These are phyloP conservation scores for Kwoniella heveanensis DNA, from an alignment of 768 basidiomycete genomes.

Conservation along the genomic window DNA sequence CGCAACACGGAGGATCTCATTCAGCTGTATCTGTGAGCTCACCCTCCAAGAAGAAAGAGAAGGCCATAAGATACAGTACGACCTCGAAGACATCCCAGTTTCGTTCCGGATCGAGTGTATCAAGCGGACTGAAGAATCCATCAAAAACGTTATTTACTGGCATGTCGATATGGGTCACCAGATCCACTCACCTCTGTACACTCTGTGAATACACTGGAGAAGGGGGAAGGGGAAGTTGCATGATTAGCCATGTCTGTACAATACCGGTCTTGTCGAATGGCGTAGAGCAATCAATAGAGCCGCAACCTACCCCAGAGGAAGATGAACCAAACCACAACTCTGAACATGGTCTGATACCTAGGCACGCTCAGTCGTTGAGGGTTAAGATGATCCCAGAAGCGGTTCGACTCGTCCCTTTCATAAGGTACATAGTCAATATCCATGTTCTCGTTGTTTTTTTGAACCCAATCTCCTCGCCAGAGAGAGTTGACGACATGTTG, in stretches of 20 bases:
- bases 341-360: slow-evolving; percentile 83
- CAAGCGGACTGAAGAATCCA: slow-evolving; percentile 75
- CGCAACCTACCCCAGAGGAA: slow-evolving; percentile 42
- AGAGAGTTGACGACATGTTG: slow-evolving; percentile 80
- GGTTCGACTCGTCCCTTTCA: slow-evolving; percentile 61
- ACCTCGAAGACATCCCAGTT: slow-evolving; percentile 79
- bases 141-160: too few species aligned
- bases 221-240: not conserved
- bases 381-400: slow-evolving; percentile 73
- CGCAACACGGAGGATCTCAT: not conserved
- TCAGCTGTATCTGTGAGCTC: slow-evolving; percentile 26
- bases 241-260: slow-evolving; percentile 1
- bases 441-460: slow-evolving; percentile 71
- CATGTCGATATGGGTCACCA: too few species aligned
- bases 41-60: slow-evolving; percentile 82
- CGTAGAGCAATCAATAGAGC: not conserved
- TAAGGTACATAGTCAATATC: slow-evolving; percentile 81
- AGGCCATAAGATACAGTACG: slow-evolving; percentile 72
- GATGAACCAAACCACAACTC: slow-evolving; percentile 60
- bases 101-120: slow-evolving; percentile 65
- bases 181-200: slow-evolving; percentile 44
- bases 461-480: slow-evolving; percentile 81
- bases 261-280: not conserved
- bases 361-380: slow-evolving; percentile 79
- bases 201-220: slow-evolving; percentile 54